Conservation (phyloP, 768 basidiomycete species). For the Boletus bicolor region DNA sequence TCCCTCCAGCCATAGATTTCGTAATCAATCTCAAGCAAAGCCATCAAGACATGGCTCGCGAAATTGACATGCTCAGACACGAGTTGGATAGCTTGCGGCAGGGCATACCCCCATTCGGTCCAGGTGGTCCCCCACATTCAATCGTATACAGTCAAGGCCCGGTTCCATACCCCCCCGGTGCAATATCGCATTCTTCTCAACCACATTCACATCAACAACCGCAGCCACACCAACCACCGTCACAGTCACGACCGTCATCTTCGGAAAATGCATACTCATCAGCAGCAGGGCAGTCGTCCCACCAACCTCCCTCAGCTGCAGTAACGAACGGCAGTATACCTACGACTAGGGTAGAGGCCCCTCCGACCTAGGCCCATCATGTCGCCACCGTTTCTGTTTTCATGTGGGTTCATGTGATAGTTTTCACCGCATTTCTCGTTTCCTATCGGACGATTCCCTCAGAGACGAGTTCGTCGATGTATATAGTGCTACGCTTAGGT, state of each 20-base stretch:
- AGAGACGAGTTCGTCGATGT: slow-evolving; percentile 24
- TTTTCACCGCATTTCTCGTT: slow-evolving; percentile 22
- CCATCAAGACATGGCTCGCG: slow-evolving; percentile 73
- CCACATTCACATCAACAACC: slow-evolving; percentile 32
- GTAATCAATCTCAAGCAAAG: slow-evolving; percentile 73
- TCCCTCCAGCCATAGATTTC: slow-evolving; percentile 76
- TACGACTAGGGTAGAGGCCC: slow-evolving; percentile 41
- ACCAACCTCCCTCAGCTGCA: slow-evolving; percentile 27
- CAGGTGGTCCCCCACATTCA: slow-evolving; percentile 46
- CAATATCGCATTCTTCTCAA: slow-evolving; percentile 42
- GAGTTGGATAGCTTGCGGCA: slow-evolving; percentile 66
- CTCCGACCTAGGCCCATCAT: slow-evolving; percentile 29
- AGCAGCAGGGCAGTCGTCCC: slow-evolving; percentile 33
- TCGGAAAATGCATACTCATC: slow-evolving; percentile 58
- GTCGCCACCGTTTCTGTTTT: slow-evolving; percentile 1
- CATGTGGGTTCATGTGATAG: slow-evolving; percentile 16
- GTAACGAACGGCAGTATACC: slow-evolving; percentile 41
- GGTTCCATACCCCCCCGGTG: slow-evolving; percentile 43
- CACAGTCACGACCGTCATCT: slow-evolving; percentile 55
- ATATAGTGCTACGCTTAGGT: slow-evolving; percentile 26
- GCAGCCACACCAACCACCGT: slow-evolving; percentile 29
- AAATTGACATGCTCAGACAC: slow-evolving; percentile 74
- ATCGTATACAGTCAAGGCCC: slow-evolving; percentile 52
- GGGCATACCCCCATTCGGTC: slow-evolving; percentile 52
- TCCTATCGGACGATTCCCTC: slow-evolving; percentile 24